These are phyloP conservation scores for Mallotus japonicus DNA, from an alignment of 441 rosid species.

Conservation along the genomic window DNA sequence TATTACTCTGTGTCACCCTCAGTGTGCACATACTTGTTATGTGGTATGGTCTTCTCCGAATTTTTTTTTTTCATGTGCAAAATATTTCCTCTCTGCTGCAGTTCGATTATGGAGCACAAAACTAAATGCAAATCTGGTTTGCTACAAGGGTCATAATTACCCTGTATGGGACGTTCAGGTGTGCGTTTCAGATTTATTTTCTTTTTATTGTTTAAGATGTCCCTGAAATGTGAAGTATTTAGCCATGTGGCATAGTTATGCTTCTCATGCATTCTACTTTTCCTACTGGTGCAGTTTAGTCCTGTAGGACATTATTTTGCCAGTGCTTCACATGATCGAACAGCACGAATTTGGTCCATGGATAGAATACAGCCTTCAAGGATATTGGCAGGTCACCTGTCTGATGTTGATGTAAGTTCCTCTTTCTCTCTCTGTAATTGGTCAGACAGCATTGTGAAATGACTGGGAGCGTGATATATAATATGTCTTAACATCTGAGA, in stretches of 20 bases:
- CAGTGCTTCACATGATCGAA: slow-evolving; percentile 94
- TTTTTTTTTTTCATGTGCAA: not conserved
- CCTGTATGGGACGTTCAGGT: slow-evolving; percentile 99
- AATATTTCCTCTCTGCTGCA: slow-evolving; percentile 32
- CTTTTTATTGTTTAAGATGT: not conserved
- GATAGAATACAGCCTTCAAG: slow-evolving; percentile 91
- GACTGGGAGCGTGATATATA: too few relatives aligned
- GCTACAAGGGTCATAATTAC: slow-evolving; percentile 98
- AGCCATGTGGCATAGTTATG: not conserved
- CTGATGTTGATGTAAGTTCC: slow-evolving; percentile 89
- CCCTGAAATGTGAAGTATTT: not conserved
- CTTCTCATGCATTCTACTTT: slow-evolving; percentile 15
- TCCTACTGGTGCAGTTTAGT: slow-evolving; percentile 76
- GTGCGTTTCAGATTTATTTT: slow-evolving; percentile 17
- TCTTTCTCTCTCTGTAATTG: not conserved
- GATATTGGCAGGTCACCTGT: slow-evolving; percentile 96
- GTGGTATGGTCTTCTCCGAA: not conserved
- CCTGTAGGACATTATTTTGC: slow-evolving; percentile 97
- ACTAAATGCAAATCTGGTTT: slow-evolving; percentile 92
- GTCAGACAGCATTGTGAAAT: too few relatives aligned
- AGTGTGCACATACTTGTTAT: not conserved
- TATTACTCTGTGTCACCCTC: not conserved
- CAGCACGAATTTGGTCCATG: slow-evolving; percentile 95
- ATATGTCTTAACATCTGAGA: not conserved
- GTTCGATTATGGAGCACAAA: slow-evolving; percentile 94